Evolutionary conservation across 2,329 filamentous ascomycete genomes (phyloP).

Genomic region (Nigrospora osmanthi): DNA sequence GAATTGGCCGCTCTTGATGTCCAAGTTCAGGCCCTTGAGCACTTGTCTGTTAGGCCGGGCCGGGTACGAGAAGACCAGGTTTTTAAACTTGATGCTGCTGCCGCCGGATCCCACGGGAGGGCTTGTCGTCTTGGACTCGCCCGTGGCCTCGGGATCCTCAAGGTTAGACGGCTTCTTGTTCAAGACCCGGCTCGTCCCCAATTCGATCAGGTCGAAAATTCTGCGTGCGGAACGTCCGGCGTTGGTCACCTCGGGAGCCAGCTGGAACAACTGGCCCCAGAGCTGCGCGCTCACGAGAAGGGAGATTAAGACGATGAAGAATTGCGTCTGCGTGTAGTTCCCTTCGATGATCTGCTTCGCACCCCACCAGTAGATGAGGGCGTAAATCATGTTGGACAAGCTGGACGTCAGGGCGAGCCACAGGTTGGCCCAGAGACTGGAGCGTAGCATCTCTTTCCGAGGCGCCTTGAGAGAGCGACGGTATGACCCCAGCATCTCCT

Average conservation of each 20-base stretch:
- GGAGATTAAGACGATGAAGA: constrained; percentile 66
- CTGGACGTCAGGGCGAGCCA: constrained; percentile 55
- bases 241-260: constrained; percentile 67
- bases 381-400: constrained; percentile 61
- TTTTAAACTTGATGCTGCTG: constrained; percentile 39
- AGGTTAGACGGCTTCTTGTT: constrained; percentile 4
- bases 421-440: constrained; percentile 43
- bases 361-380: constrained; percentile 76
- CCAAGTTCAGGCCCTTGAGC: constrained; percentile 27
- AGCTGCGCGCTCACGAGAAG: constrained; percentile 67
- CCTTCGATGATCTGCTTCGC: constrained; percentile 61
- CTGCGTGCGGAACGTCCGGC: constrained; percentile 54
- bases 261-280: constrained; percentile 67
- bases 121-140: constrained; percentile 12
- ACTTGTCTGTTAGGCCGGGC: constrained; percentile 46
- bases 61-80: constrained; percentile 54
- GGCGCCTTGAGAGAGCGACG: constrained; percentile 39
- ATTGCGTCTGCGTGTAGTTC: constrained; percentile 56
- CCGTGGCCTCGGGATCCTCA: constrained; percentile 17
- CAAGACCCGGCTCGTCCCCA: constrained; percentile 24
- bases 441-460: constrained; percentile 45
- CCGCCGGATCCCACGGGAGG: constrained; percentile 12
- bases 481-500: constrained; percentile 45
- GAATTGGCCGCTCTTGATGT: constrained; percentile 28
- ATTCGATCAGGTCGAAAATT: constrained; percentile 43